Percentiles rank a stretch among this genome's conserved stretches.
These are phyloP conservation scores for Hanseniaspora lindneri DNA, from an alignment of 805 yeast species.

Conservation along the genomic window DNA sequence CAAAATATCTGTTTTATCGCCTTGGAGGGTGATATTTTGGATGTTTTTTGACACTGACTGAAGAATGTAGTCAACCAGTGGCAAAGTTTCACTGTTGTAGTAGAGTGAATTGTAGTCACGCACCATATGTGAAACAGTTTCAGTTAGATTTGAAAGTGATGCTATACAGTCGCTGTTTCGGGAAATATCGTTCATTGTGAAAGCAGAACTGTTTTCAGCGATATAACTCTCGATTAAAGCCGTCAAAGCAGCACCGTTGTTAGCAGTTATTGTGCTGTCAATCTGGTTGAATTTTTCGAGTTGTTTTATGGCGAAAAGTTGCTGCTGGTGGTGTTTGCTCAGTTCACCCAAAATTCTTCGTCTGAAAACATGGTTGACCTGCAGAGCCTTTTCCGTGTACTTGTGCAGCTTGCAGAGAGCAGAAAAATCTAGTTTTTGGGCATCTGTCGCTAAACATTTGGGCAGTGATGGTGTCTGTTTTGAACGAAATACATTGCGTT, in stretches of 20 bases:
- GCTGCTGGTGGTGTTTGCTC: not conserved
- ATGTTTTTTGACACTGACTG: constrained; percentile 18
- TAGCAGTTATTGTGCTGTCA: not conserved
- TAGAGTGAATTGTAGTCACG: constrained; percentile 57
- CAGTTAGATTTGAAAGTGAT: constrained; percentile 41
- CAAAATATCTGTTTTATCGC: constrained; percentile 40
- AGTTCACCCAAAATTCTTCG: not conserved
- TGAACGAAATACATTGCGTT: not conserved
- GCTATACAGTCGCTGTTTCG: not conserved
- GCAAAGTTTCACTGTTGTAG: constrained; percentile 40
- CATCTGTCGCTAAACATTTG: too few relatives aligned
- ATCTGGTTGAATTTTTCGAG: constrained; percentile 5
- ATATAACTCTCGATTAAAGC: not conserved
- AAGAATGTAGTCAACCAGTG: constrained; percentile 42
- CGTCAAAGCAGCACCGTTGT: constrained; percentile 2
- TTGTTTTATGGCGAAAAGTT: not conserved
- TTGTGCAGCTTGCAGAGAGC: constrained; percentile 5
- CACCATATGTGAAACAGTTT: constrained; percentile 59
- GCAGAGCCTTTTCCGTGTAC: constrained; percentile 10
- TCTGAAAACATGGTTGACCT: constrained; percentile 9
- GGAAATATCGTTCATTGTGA: not conserved
- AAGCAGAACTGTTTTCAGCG: not conserved
- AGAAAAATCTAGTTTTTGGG: too few relatives aligned
- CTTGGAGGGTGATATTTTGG: constrained; percentile 21
- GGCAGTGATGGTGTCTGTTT: too few relatives aligned